Evolutionary conservation across 2,329 filamentous ascomycete genomes (phyloP).

Genomic region (Penicillium brevicompactum): DNA sequence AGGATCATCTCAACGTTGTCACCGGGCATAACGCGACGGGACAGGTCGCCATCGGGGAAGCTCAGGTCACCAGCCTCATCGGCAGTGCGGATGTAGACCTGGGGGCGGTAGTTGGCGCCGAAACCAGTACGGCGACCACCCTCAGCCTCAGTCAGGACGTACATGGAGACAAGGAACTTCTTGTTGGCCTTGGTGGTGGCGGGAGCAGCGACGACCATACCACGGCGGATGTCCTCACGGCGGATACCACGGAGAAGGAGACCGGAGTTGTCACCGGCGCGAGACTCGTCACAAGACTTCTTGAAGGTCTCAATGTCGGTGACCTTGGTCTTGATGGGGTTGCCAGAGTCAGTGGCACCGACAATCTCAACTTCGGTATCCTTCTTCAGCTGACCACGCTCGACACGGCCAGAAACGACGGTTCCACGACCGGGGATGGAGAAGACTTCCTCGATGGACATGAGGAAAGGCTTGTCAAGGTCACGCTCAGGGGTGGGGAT

Average conservation of each 20-base stretch:
- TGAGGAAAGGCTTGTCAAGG: slow-evolving; percentile 97
- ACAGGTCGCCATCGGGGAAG: slow-evolving; percentile 80
- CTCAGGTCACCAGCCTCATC: slow-evolving; percentile 74
- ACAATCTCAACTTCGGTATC: slow-evolving; percentile 94
- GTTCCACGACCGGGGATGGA: slow-evolving; percentile 92
- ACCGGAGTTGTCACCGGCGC: slow-evolving; percentile 97
- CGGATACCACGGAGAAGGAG: slow-evolving; percentile 93
- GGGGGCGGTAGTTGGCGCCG: slow-evolving; percentile 92
- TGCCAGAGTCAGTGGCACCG: slow-evolving; percentile 69
- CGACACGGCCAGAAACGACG: slow-evolving; percentile 93
- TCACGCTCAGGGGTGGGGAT: slow-evolving; percentile 94
- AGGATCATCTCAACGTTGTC: slow-evolving; percentile 99
- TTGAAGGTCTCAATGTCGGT: slow-evolving; percentile 99
- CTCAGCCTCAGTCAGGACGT: slow-evolving; percentile 96
- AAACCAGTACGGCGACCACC: slow-evolving; percentile 97
- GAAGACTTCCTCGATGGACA: slow-evolving; percentile 95
- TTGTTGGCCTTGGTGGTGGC: slow-evolving; percentile 82
- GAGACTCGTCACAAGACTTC: slow-evolving; percentile 96
- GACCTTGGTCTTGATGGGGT: slow-evolving; percentile 93
- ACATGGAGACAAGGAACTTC: slow-evolving; percentile 94
- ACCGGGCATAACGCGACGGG: slow-evolving; percentile 93
- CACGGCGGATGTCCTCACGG: slow-evolving; percentile 90
- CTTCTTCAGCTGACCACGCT: slow-evolving; percentile 91
- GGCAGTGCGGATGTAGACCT: slow-evolving; percentile 93
- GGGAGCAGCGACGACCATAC: slow-evolving; percentile 89